Conservation (phyloP, 108 stramenopile genomes). For the Cylindrotheca fusiformis region DNA sequence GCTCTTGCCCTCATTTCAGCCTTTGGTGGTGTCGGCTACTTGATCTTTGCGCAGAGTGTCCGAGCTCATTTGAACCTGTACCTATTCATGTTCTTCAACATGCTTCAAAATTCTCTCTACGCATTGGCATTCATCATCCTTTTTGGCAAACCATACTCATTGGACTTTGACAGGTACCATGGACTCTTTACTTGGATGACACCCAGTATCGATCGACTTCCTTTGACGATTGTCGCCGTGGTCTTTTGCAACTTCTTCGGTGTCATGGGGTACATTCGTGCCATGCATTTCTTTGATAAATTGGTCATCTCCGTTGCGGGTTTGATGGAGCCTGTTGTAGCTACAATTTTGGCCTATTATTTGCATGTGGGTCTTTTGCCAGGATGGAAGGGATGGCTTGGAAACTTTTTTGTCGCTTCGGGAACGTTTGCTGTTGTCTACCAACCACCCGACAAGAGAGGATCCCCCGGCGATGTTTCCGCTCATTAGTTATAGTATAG, state of each 20-base stretch:
- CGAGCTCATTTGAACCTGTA: conserved; percentile 28
- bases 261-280: conserved; percentile 59
- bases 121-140: conserved; percentile 25
- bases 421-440: conserved; percentile 49
- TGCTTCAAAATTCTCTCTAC: conserved; percentile 32
- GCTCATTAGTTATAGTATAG: too few relatives aligned
- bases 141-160: conserved; percentile 15
- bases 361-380: conserved; percentile 37
- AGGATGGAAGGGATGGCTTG: conserved; percentile 37
- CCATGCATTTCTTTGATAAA: conserved; percentile 68
- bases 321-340: conserved; percentile 41
- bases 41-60: conserved; percentile 48
- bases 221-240: conserved; percentile 41
- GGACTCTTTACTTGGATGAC: conserved; percentile 55
- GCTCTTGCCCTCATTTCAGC: conserved; percentile 39
- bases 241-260: conserved; percentile 58
- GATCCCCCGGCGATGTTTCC: too few relatives aligned
- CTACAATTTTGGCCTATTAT: conserved; percentile 23
- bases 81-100: conserved; percentile 60
- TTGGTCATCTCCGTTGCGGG: conserved; percentile 46
- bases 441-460: neutral
- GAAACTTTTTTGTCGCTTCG: conserved; percentile 31
- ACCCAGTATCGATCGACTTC: conserved; percentile 24
- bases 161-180: conserved; percentile 35
- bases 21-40: conserved; percentile 29